Conservation (phyloP, 1,284 basidiomycete genomes). For the Lentinula novae-zelandiae region DNA sequence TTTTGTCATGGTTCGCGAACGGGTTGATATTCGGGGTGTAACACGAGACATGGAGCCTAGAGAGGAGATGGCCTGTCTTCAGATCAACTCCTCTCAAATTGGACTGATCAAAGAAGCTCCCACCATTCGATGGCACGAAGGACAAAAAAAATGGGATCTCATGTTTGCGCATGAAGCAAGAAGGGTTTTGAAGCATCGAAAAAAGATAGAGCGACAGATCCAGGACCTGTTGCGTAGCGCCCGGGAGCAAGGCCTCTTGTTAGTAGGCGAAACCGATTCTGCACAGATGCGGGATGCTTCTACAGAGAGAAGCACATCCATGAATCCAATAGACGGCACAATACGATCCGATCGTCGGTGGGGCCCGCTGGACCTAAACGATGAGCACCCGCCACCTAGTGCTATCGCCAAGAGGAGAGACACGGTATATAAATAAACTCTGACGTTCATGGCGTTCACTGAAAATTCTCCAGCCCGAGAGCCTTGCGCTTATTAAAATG, state of each 20-base stretch:
- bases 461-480: slow-evolving; percentile 38
- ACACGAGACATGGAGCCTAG: slow-evolving; percentile 69
- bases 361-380: slow-evolving; percentile 55
- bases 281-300: slow-evolving; percentile 9
- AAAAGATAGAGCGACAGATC: slow-evolving; percentile 37
- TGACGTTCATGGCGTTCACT: not conserved
- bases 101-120: slow-evolving; percentile 68
- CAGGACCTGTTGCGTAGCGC: slow-evolving; percentile 41
- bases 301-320: slow-evolving; percentile 14
- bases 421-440: slow-evolving; percentile 38
- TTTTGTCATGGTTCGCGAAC: slow-evolving; percentile 65
- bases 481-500: slow-evolving; percentile 54
- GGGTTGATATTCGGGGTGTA: slow-evolving; percentile 66
- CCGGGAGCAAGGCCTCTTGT: slow-evolving; percentile 41
- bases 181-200: slow-evolving; percentile 36
- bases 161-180: slow-evolving; percentile 39
- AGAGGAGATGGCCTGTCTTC: slow-evolving; percentile 53
- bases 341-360: slow-evolving; percentile 43
- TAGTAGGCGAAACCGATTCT: slow-evolving; percentile 12
- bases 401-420: slow-evolving; percentile 62
- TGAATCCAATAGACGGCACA: slow-evolving; percentile 16
- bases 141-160: slow-evolving; percentile 58
- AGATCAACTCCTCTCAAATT: slow-evolving; percentile 52
- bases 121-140: slow-evolving; percentile 51
- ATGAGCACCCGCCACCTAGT: slow-evolving; percentile 57